These are phyloP conservation scores for Ceratobasidium sp. DNA, from an alignment of 1,284 basidiomycete genomes.

Conservation along the genomic window DNA sequence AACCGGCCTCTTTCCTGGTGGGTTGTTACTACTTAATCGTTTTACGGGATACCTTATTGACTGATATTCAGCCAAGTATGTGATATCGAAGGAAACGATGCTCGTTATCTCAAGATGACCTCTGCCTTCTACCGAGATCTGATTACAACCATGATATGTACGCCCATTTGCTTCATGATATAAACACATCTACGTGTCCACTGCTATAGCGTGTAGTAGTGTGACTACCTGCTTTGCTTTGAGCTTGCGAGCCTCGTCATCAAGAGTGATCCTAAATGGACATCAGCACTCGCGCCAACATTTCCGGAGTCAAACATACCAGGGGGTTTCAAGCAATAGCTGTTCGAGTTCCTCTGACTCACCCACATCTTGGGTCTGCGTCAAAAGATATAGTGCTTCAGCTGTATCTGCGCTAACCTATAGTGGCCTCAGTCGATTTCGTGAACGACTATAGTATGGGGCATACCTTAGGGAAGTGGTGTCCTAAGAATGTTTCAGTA, in stretches of 20 bases:
- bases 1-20: slow-evolving; percentile 81
- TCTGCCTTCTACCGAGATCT: background rate
- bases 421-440: slow-evolving; percentile 10
- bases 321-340: slow-evolving; percentile 84
- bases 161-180: background rate
- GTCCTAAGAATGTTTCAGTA: slow-evolving; percentile 75
- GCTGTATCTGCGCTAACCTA: slow-evolving; percentile 85
- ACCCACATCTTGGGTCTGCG: slow-evolving; percentile 76
- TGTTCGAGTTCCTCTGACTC: slow-evolving; percentile 81
- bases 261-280: slow-evolving; percentile 21
- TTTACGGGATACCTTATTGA: background rate
- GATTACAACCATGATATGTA: background rate
- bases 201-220: background rate
- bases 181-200: background rate
- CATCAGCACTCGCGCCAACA: background rate
- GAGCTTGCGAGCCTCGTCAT: slow-evolving; percentile 15
- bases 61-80: background rate
- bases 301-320: slow-evolving; percentile 66
- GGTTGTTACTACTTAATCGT: slow-evolving; percentile 30
- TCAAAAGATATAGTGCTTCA: slow-evolving; percentile 81
- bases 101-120: background rate
- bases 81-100: background rate
- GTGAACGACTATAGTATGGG: slow-evolving; percentile 43
- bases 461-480: slow-evolving; percentile 83
- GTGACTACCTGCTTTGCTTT: slow-evolving; percentile 10